Conservation (phyloP, 495 filamentous ascomycete species). For the Sordaria brevicollis region DNA sequence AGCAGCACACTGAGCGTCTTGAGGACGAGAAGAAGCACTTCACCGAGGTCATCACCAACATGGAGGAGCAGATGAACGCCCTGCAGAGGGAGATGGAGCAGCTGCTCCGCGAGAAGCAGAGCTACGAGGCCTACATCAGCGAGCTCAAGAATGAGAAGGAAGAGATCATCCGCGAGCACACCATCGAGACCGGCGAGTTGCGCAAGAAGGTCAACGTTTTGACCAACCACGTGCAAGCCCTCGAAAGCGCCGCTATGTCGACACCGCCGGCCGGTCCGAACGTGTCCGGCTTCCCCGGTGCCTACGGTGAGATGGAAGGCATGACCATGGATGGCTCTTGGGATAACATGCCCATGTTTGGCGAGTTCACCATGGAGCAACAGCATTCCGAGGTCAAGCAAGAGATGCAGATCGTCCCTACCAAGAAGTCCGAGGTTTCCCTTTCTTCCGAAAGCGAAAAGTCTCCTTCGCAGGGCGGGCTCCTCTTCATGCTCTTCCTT, state of each 20-base stretch:
- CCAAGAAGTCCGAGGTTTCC: slow-evolving; percentile 44
- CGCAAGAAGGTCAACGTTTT: slow-evolving; percentile 92
- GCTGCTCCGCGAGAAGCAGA: slow-evolving; percentile 55
- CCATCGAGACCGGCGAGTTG: slow-evolving; percentile 85
- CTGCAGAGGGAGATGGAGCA: slow-evolving; percentile 58
- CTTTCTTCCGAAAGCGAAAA: slow-evolving; percentile 48
- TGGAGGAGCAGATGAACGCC: slow-evolving; percentile 70
- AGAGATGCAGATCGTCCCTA: slow-evolving; percentile 43
- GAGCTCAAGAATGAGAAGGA: slow-evolving; percentile 78
- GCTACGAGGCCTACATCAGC: slow-evolving; percentile 65
- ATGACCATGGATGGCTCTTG: slow-evolving; percentile 70
- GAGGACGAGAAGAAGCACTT: slow-evolving; percentile 95
- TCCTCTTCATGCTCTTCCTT: slow-evolving; percentile 79
- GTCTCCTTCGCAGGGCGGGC: slow-evolving; percentile 50
- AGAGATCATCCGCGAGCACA: slow-evolving; percentile 80
- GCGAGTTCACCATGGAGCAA: slow-evolving; percentile 41
- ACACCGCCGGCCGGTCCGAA: slow-evolving; percentile 42
- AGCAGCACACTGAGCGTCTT: slow-evolving; percentile 93
- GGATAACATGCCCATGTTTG: slow-evolving; percentile 71
- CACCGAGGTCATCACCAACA: slow-evolving; percentile 56
- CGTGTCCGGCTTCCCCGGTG: slow-evolving; percentile 52
- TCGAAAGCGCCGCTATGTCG: slow-evolving; percentile 51
- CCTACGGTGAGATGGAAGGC: slow-evolving; percentile 72
- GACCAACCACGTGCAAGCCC: slow-evolving; percentile 70
- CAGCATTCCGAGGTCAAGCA: slow-evolving; percentile 41